Base-by-base conservation (phyloP, 176 grass and related monocot genomes). In the Cenchrus americanus region DNA sequence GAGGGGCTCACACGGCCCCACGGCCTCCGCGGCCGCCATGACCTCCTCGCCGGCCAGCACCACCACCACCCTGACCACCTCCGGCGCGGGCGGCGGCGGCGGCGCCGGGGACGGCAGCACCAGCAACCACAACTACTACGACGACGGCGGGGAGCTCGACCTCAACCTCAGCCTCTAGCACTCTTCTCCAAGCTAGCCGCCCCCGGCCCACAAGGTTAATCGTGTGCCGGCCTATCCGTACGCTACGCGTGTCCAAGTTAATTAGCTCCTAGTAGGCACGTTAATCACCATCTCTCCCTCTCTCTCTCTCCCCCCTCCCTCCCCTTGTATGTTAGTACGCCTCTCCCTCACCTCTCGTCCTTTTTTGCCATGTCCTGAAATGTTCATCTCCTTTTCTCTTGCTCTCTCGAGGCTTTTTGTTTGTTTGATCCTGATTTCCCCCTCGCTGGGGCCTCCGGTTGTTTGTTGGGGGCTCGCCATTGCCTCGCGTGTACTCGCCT, bases 161-260 rank as follows among this genome's bases (percentile, higher is more conserved):
- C 94, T 97, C 67, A 89, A 82, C 51, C 53, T 97, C 27, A 97
- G 91, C 52, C 91, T 97, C 63, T 94, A 84, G 79, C 8, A 18
- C 27, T 30, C 27, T 30, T 30, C 1, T 30, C 27, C 27, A 30
- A 30, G 27, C 27, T 2, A 19, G n/a, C 52, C 18, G 5, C 67
- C 5, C 42, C 71, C n/a, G n/a, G n/a, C n/a, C n/a, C 30, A 9
- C 40, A 71, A 49, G 57, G 78, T 50, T 37, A 72, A 77, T 71
- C 42, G 30, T 62, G 65, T 24, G 21, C 59, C 51, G 11, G 55
- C 60, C 54, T 30, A 17, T 48, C 37, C 61, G 42, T 37, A 41
- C 46, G 82, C 63, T 17, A 61, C 62, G 64, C 27, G 18, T 12
- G 54, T 32, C 65, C 65, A 32, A 51, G 59, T 67, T 71, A 82